Percentiles rank a stretch among this genome's conserved stretches.
Conservation (phyloP, 2,329 filamentous ascomycete species). For the Pyrenophora seminiperda region DNA sequence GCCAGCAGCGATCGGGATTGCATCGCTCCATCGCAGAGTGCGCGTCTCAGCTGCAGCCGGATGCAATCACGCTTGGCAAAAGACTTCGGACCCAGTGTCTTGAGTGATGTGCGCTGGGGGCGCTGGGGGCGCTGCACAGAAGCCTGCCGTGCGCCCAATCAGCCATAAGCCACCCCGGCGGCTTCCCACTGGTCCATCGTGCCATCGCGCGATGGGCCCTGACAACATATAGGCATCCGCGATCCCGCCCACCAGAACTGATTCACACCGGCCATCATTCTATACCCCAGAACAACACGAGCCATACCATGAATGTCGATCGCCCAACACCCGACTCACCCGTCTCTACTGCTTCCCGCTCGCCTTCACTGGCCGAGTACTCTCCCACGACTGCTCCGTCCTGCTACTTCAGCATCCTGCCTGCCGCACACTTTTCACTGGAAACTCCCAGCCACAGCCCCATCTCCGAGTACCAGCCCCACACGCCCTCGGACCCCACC, state of each 20-base stretch:
- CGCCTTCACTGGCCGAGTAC: too few relatives aligned
- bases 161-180: background rate
- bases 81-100: slow-evolving; percentile 6
- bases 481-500: slow-evolving; percentile 36
- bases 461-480: slow-evolving; percentile 27
- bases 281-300: slow-evolving; percentile 4
- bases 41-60: slow-evolving; percentile 2
- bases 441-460: slow-evolving; percentile 40
- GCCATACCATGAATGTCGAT: slow-evolving; percentile 24
- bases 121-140: background rate
- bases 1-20: slow-evolving; percentile 10
- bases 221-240: slow-evolving; percentile 20
- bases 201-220: slow-evolving; percentile 17
- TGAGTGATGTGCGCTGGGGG: too few relatives aligned
- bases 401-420: slow-evolving; percentile 44
- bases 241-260: slow-evolving; percentile 15
- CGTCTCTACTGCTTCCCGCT: background rate
- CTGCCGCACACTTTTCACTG: slow-evolving; percentile 38
- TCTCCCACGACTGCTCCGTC: slow-evolving; percentile 9
- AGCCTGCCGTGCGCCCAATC: slow-evolving; percentile 17
- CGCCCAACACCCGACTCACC: slow-evolving; percentile 15
- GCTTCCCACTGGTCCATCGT: slow-evolving; percentile 6
- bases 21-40: slow-evolving; percentile 5
- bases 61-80: slow-evolving; percentile 6
- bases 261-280: slow-evolving; percentile 18